These are phyloP conservation scores for Neonectria neomacrospora DNA, from an alignment of 2,329 filamentous ascomycete species.

Conservation along the genomic window DNA sequence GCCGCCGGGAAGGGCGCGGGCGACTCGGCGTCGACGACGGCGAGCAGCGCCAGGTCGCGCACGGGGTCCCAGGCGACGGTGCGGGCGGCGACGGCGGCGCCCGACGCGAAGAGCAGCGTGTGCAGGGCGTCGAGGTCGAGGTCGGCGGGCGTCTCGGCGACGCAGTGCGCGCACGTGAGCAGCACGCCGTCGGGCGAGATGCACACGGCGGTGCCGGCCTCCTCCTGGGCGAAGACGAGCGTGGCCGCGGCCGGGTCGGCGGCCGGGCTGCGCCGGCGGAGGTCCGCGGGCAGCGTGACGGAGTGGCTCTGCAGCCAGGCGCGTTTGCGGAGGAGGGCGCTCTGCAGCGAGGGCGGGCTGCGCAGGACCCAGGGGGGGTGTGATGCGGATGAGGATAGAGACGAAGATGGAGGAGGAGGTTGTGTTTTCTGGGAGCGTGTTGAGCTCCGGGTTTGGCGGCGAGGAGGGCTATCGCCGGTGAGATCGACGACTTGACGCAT, in stretches of 20 bases:
- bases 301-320: constrained; percentile 31
- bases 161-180: constrained; percentile 63
- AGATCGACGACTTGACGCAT: constrained; percentile 22
- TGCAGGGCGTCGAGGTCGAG: constrained; percentile 44
- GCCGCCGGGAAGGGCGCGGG: constrained; percentile 37
- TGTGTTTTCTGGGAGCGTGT: constrained; percentile 5
- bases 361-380: constrained; percentile 12
- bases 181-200: constrained; percentile 57
- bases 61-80: constrained; percentile 54
- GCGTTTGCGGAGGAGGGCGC: constrained; percentile 11
- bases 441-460: constrained; percentile 19
- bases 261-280: constrained; percentile 11
- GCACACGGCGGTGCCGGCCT: constrained; percentile 63
- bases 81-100: constrained; percentile 51
- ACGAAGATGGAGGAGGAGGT: neutral
- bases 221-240: constrained; percentile 60
- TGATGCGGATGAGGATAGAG: neutral
- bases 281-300: constrained; percentile 27
- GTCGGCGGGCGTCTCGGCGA: constrained; percentile 55
- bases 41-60: constrained; percentile 60
- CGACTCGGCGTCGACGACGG: constrained; percentile 49
- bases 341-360: neutral
- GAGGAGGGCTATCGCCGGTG: constrained; percentile 17
- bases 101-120: constrained; percentile 58
- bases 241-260: constrained; percentile 41